Percentiles rank a stretch among this genome's conserved stretches.
These are phyloP conservation scores for Raffaelea ambrosiae DNA, from an alignment of 2,329 filamentous ascomycete species.

Conservation along the genomic window DNA sequence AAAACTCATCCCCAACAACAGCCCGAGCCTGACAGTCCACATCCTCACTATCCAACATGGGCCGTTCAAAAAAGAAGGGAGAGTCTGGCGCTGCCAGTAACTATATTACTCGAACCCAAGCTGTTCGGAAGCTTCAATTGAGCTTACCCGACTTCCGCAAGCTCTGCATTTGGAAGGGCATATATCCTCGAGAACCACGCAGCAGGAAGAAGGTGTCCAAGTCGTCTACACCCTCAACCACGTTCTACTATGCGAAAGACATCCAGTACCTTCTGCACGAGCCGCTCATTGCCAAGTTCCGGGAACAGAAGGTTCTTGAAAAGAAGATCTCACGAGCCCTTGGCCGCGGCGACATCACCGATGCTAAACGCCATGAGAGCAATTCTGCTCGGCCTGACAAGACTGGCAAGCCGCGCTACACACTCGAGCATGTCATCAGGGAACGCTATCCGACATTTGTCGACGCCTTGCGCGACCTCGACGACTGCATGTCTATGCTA, in stretches of 20 bases:
- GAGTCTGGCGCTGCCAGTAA: conserved; percentile 91
- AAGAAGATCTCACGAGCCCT: conserved; percentile 96
- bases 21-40: conserved; percentile 13
- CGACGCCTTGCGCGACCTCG: conserved; percentile 86
- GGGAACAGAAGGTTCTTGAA: conserved; percentile 91
- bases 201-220: conserved; percentile 97
- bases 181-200: conserved; percentile 93
- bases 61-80: conserved; percentile 84
- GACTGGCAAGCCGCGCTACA: conserved; percentile 81
- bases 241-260: conserved; percentile 87
- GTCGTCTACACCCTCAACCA: conserved; percentile 80
- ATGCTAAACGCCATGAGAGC: conserved; percentile 77
- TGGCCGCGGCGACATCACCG: conserved; percentile 80
- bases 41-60: too few species aligned
- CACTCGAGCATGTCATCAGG: conserved; percentile 92
- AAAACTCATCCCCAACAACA: neutral
- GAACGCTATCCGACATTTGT: conserved; percentile 97
- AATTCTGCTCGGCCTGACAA: conserved; percentile 86
- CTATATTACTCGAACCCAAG: conserved; percentile 95
- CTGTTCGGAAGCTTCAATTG: conserved; percentile 95
- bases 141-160: conserved; percentile 95
- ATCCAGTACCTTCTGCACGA: conserved; percentile 98
- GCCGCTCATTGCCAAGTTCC: conserved; percentile 86
- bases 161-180: conserved; percentile 99
- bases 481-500: conserved; percentile 93